Conservation (phyloP, 257 asterid genomes). For the Petrea volubilis region DNA sequence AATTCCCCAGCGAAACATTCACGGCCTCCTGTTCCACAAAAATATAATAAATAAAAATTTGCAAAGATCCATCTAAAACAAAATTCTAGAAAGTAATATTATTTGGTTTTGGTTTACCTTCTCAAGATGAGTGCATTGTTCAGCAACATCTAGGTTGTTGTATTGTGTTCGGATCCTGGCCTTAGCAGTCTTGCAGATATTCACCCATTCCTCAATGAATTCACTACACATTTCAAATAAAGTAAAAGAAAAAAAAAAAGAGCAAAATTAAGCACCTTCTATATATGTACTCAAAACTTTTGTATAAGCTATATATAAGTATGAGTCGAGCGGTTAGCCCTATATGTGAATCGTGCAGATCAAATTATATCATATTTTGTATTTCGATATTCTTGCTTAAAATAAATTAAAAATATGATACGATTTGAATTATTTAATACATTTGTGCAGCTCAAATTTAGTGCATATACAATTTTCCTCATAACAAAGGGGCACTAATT, state of each 20-base stretch:
- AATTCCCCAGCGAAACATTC: conserved; percentile 69
- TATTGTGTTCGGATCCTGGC: conserved; percentile 55
- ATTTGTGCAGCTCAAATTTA: no score
- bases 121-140: conserved; percentile 63
- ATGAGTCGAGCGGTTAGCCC: no score
- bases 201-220: conserved; percentile 92
- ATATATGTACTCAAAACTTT: no score
- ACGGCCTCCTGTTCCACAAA: conserved; percentile 74
- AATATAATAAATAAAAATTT: background rate
- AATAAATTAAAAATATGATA: no score
- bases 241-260: background rate
- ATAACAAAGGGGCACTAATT: background rate
- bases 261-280: no score
- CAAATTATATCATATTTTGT: no score
- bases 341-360: no score
- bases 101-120: conserved; percentile 46
- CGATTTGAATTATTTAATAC: no score
- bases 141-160: conserved; percentile 42
- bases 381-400: no score
- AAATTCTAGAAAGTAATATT: background rate
- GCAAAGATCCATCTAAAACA: background rate
- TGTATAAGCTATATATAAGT: no score
- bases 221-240: conserved; percentile 40
- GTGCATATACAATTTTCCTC: no score
- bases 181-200: conserved; percentile 68